A percentile compares a stretch with the other conserved stretches of the same genome.
phyloP scores from a whole-genome alignment of 805 yeast species.

The Spathaspora arborariae region DNA sequence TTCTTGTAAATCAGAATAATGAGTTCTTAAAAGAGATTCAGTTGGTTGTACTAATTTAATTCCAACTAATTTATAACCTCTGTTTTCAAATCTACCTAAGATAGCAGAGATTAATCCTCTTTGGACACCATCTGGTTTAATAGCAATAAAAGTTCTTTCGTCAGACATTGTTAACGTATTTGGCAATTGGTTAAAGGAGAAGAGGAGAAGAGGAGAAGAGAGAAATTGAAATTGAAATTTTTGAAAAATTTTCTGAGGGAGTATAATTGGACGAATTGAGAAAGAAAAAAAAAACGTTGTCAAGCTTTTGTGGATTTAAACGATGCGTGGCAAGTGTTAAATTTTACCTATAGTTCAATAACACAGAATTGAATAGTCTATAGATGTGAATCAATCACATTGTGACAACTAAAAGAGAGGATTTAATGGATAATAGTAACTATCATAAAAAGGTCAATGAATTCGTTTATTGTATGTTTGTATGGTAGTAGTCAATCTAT shows the following conservation, averaged over 20 bases:
- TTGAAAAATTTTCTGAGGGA: conserved; percentile 3
- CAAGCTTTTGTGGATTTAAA: background rate
- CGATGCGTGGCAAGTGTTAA: background rate
- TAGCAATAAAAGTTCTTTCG: conserved; percentile 91
- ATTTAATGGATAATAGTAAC: too few species aligned
- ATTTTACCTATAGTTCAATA: too few species aligned
- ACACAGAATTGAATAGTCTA: too few species aligned
- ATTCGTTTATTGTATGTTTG: too few species aligned
- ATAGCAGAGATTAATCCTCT: conserved; percentile 92
- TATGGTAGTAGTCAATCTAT: too few species aligned
- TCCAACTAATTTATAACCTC: conserved; percentile 97
- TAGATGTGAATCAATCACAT: too few species aligned
- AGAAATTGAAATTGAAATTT: conserved; percentile 3
- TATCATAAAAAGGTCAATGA: too few species aligned
- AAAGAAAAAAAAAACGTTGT: background rate
- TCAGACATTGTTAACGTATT: conserved; percentile 42
- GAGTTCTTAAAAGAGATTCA: conserved; percentile 83
- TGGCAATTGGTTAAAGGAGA: background rate
- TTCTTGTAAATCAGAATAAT: conserved; percentile 90
- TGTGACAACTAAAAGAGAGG: too few species aligned
- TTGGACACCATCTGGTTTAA: conserved; percentile 99
- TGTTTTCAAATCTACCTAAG: conserved; percentile 89
- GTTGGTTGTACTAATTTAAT: conserved; percentile 87
- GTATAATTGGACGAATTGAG: background rate
- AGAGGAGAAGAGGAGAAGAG: background rate